A percentile compares a stretch with the other conserved stretches of the same genome.
phyloP scores from a whole-genome alignment of 257 asterid species.

The Solanum bulbocastanum region DNA sequence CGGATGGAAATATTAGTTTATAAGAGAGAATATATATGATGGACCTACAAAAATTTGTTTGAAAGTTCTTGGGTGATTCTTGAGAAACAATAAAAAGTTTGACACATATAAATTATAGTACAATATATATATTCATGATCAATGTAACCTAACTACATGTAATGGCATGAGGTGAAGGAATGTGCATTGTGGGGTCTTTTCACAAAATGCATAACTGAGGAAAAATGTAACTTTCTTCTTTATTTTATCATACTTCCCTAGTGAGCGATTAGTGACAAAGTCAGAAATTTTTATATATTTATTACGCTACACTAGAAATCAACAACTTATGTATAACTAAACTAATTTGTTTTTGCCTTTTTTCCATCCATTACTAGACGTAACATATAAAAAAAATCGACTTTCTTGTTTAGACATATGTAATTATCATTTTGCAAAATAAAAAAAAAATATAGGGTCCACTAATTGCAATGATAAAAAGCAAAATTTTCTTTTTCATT shows the following conservation, averaged over 20 bases:
- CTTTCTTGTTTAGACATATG: neutral
- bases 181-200: neutral
- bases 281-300: neutral
- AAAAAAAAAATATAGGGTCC: constrained; percentile 2
- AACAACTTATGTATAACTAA: neutral
- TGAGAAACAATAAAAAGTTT: neutral
- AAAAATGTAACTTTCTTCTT: neutral
- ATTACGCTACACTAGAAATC: fast-evolving
- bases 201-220: neutral
- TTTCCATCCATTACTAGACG: neutral
- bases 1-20: neutral
- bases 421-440: constrained; percentile 11
- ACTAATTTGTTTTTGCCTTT: neutral
- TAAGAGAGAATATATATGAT: neutral
- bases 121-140: neutral
- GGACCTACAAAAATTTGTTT: neutral
- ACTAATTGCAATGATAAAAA: neutral
- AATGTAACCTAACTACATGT: neutral
- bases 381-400: neutral
- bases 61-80: neutral
- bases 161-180: neutral
- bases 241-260: too few species aligned
- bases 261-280: neutral
- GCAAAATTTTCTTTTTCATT: neutral
- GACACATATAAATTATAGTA: neutral